Percentiles rank a stretch among this genome's conserved stretches.
Evolutionary conservation across 306 rosid species (phyloP).

Genomic region (Vigna hirtella): DNA sequence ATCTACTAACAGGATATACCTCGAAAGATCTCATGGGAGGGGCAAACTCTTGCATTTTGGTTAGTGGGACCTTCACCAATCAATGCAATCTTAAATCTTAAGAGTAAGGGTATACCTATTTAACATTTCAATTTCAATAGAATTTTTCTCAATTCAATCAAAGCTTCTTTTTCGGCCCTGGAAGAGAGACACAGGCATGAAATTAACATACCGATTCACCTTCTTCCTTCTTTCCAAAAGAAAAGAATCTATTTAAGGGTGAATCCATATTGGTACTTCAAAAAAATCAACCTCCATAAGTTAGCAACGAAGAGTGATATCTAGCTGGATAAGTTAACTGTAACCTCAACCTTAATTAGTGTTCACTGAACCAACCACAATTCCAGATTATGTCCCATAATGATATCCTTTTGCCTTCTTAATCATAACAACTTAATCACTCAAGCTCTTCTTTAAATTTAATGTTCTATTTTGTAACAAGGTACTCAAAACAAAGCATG

Average conservation of each 20-base stretch:
- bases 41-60: neutral
- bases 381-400: neutral
- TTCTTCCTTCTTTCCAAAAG: conserved; percentile 25
- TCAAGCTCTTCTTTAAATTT: conserved; percentile 22
- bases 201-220: neutral
- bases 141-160: neutral
- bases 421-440: conserved; percentile 1
- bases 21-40: neutral
- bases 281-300: conserved; percentile 18
- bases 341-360: conserved; percentile 30
- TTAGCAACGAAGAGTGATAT: conserved; percentile 2
- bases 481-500: conserved; percentile 19
- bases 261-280: conserved; percentile 1
- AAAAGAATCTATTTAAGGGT: conserved; percentile 20
- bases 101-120: neutral
- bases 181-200: neutral
- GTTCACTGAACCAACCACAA: conserved; percentile 24
- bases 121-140: neutral
- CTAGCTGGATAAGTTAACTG: conserved; percentile 3
- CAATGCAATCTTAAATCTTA: neutral
- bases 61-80: neutral
- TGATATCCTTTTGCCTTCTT: conserved; percentile 8
- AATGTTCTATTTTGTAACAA: conserved; percentile 11
- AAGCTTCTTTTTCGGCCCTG: neutral
- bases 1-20: conserved; percentile 6